phyloP scores from a whole-genome alignment of 352 stramenopile species.

The Pythium brachiatum region DNA sequence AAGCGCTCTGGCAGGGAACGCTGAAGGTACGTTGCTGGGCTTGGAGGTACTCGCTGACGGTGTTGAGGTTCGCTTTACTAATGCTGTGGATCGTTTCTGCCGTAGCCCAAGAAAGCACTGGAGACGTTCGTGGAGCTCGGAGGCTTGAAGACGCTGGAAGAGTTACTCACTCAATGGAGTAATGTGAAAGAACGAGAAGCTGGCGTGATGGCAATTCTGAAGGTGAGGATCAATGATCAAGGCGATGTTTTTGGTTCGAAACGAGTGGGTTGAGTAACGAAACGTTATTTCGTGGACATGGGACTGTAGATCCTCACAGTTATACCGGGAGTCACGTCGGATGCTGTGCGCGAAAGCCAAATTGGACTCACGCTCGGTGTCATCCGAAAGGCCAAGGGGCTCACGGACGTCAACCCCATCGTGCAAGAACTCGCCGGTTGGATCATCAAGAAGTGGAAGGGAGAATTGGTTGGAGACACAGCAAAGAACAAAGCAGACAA shows the following conservation, averaged over 20 bases:
- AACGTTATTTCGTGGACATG: too few species aligned
- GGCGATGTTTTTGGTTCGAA: not conserved
- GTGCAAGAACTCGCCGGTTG: constrained; percentile 47
- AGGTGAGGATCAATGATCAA: constrained; percentile 34
- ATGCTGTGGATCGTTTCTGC: not conserved
- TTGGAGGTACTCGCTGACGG: too few species aligned
- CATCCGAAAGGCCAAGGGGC: constrained; percentile 34
- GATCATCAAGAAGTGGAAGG: constrained; percentile 61
- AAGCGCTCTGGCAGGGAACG: constrained; percentile 18
- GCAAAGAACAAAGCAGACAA: constrained; percentile 1
- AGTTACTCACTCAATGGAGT: constrained; percentile 49
- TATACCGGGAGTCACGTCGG: constrained; percentile 49
- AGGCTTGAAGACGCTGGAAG: constrained; percentile 41
- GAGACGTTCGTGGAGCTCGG: constrained; percentile 47
- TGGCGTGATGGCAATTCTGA: constrained; percentile 60
- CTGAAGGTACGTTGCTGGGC: constrained; percentile 35
- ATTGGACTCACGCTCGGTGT: constrained; percentile 52
- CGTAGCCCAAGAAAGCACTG: constrained; percentile 51
- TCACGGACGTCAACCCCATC: constrained; percentile 4
- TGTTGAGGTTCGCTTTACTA: too few species aligned
- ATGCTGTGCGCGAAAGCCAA: constrained; percentile 38
- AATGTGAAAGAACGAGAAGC: constrained; percentile 42
- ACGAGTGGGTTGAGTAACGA: too few species aligned
- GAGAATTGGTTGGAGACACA: not conserved
- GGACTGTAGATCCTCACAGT: constrained; percentile 55